Percentiles rank a stretch among this genome's conserved stretches.
Evolutionary conservation across 208 protist species (phyloP).

Genomic region (Crithidia acanthocephali): DNA sequence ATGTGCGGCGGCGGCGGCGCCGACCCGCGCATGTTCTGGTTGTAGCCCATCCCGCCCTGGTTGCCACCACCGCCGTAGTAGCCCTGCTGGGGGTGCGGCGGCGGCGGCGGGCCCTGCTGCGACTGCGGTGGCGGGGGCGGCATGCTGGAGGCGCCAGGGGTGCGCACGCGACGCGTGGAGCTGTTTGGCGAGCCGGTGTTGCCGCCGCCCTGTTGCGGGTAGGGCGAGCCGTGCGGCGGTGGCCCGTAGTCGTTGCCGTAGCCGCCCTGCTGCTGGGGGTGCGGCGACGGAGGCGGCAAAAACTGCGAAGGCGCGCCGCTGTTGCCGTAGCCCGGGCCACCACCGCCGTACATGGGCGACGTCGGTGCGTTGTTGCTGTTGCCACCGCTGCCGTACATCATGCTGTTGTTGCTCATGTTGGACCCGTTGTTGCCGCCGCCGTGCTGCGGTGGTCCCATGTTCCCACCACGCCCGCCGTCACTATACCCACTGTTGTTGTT

Average conservation of each 20-base stretch:
- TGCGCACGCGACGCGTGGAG: conserved; percentile 24
- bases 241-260: conserved; percentile 37
- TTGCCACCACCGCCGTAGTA: conserved; percentile 36
- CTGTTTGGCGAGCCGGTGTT: conserved; percentile 26
- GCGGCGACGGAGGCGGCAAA: conserved; percentile 30
- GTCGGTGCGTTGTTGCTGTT: conserved; percentile 22
- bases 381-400: conserved; percentile 33
- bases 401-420: conserved; percentile 34
- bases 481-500: conserved; percentile 28
- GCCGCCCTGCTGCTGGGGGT: conserved; percentile 29
- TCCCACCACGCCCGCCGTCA: conserved; percentile 37
- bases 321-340: conserved; percentile 27
- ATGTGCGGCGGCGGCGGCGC: conserved; percentile 44
- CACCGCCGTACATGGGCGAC: conserved; percentile 33
- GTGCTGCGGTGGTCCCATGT: conserved; percentile 37
- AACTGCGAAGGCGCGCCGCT: conserved; percentile 25
- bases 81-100: conserved; percentile 33
- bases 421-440: conserved; percentile 33
- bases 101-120: conserved; percentile 27
- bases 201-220: conserved; percentile 28
- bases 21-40: conserved; percentile 31
- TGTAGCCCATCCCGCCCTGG: conserved; percentile 36
- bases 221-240: conserved; percentile 31
- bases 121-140: conserved; percentile 21
- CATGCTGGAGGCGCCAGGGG: conserved; percentile 18